Conservation (phyloP, 495 filamentous ascomycete species). For the Tuber aestivum region DNA sequence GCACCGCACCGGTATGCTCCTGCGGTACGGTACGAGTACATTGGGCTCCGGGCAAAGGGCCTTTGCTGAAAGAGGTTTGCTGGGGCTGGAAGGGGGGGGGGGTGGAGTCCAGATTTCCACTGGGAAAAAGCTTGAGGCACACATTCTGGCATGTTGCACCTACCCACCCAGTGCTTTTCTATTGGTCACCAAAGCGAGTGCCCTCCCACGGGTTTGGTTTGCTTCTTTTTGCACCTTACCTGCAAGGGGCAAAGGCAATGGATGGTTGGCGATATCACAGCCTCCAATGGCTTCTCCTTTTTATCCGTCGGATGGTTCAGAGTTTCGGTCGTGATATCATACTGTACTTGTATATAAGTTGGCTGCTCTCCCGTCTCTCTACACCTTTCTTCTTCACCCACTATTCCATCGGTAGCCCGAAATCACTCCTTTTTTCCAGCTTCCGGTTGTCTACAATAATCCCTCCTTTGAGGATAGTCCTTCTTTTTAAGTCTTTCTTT, state of each 20-base stretch:
- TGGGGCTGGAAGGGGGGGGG: neutral
- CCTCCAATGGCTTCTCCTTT: constrained; percentile 5
- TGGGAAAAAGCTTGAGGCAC: neutral
- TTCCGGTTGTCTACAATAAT: constrained; percentile 9
- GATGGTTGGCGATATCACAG: neutral
- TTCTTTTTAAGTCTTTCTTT: constrained; percentile 14
- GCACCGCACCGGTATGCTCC: neutral
- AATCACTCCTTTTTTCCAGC: constrained; percentile 32
- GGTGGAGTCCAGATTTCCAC: neutral
- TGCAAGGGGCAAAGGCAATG: neutral
- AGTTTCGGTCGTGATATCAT: constrained; percentile 14
- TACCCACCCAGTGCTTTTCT: neutral
- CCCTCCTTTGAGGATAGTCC: constrained; percentile 29
- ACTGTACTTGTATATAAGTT: too few species aligned
- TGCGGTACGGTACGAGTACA: too few species aligned
- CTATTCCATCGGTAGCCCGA: constrained; percentile 16
- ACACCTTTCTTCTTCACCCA: constrained; percentile 9
- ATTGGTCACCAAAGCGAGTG: constrained; percentile 1
- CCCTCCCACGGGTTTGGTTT: neutral
- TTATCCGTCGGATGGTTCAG: neutral
- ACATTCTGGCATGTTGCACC: neutral
- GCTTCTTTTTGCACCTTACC: neutral
- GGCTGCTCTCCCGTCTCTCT: constrained; percentile 14
- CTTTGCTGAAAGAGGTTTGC: constrained; percentile 1
- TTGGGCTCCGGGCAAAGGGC: neutral